A percentile compares a stretch with the other conserved stretches of the same genome.
Evolutionary conservation across 257 asterid species (phyloP).

Genomic region (Solanum arcanum): DNA sequence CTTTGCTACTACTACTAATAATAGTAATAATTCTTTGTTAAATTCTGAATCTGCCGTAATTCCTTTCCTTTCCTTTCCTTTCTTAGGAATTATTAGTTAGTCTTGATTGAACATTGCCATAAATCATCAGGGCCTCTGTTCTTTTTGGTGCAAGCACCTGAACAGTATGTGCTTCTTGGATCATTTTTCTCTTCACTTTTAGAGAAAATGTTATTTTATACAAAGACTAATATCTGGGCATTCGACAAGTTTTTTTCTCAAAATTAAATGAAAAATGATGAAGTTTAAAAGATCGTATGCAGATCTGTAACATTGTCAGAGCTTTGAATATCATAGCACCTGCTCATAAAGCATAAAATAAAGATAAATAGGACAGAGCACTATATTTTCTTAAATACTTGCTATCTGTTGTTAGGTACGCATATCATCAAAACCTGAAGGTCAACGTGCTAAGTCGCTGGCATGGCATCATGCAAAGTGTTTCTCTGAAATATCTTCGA

Average conservation of each 20-base stretch:
- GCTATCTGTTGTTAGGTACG: slow-evolving; percentile 47
- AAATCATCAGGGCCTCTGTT: not conserved
- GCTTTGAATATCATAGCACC: not conserved
- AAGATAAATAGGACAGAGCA: not conserved
- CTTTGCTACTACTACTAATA: not conserved
- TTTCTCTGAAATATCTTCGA: slow-evolving; percentile 46
- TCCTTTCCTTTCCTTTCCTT: not conserved
- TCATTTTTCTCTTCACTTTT: not conserved
- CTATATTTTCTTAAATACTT: not conserved
- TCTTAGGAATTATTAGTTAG: not conserved
- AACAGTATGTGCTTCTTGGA: not conserved
- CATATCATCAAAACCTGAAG: slow-evolving; percentile 73
- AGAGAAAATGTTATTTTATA: not conserved
- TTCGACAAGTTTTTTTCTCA: not conserved
- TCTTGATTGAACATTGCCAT: not conserved
- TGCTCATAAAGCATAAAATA: not conserved
- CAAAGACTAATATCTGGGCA: not conserved
- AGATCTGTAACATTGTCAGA: not conserved
- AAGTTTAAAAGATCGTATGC: not conserved
- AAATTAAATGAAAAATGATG: not conserved
- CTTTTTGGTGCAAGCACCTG: not conserved
- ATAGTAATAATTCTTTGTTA: not conserved
- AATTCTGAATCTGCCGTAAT: not conserved
- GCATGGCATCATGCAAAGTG: slow-evolving; percentile 94
- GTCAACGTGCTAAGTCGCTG: slow-evolving; percentile 59